phyloP scores from a whole-genome alignment of 345 rosid species.

The Firmiana major region DNA sequence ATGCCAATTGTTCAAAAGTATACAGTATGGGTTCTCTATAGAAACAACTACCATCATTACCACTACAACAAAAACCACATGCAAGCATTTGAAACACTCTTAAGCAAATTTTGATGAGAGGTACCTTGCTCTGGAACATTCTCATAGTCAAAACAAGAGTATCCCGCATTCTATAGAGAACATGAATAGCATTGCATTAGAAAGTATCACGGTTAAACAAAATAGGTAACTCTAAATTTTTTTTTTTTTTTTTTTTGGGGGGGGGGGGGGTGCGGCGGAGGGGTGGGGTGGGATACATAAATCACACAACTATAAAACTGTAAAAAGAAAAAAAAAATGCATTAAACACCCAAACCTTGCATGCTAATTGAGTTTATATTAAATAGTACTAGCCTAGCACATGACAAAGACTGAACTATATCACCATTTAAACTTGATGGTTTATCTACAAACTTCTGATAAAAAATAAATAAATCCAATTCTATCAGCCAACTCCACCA shows the following conservation, averaged over 20 bases:
- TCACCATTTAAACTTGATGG: neutral
- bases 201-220: neutral
- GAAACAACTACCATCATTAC: neutral
- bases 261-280: no score
- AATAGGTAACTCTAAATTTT: neutral
- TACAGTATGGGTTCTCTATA: neutral
- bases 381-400: neutral
- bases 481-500: neutral
- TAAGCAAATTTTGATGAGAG: neutral
- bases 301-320: neutral
- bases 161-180: conserved; percentile 54
- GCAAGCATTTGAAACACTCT: neutral
- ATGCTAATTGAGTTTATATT: neutral
- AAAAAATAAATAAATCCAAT: neutral
- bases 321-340: neutral
- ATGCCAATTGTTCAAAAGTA: neutral
- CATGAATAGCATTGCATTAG: conserved; percentile 4
- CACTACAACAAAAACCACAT: neutral
- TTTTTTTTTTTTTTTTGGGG: no score
- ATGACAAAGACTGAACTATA: neutral
- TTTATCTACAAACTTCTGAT: neutral
- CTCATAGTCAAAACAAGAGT: conserved; percentile 65
- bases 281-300: no score
- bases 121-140: conserved; percentile 74
- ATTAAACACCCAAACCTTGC: neutral